A percentile compares a stretch with the other conserved stretches of the same genome.
Conservation (phyloP, 75 land plant genomes). For the Selaginella moellendorffii region DNA sequence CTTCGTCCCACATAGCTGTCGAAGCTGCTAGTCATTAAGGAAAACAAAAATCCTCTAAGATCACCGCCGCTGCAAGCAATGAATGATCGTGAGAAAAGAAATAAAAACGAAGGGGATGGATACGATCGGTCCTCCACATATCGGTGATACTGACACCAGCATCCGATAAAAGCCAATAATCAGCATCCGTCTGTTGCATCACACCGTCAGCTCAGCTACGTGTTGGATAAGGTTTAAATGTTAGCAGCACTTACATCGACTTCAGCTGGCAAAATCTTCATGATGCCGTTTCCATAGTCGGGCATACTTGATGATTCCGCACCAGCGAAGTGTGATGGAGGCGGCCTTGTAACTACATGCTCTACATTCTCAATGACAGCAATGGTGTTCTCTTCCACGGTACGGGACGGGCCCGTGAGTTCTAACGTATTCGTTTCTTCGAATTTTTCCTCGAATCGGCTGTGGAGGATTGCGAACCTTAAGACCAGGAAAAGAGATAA, state of each 20-base stretch:
- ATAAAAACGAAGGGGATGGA: no score
- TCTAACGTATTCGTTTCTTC: constrained; percentile 55
- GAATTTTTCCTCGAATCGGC: constrained; percentile 84
- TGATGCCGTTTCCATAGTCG: no score
- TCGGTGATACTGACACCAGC: constrained; percentile 65
- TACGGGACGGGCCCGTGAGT: no score
- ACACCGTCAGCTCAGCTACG: not conserved
- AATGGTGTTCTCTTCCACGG: no score
- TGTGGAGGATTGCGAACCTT: not conserved
- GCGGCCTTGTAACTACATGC: no score
- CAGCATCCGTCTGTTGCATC: constrained; percentile 50
- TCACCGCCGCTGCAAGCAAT: not conserved
- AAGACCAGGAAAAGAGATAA: not conserved
- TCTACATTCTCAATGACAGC: no score
- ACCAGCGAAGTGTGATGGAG: no score
- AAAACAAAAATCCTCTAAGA: not conserved
- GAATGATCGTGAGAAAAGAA: not conserved
- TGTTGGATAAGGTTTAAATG: not conserved
- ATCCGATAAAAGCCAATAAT: constrained; percentile 78
- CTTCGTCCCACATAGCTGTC: constrained; percentile 27
- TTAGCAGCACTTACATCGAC: constrained; percentile 31
- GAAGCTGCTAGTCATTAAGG: constrained; percentile 13
- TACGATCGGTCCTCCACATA: constrained; percentile 64
- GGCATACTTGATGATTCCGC: no score
- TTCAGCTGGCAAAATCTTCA: constrained; percentile 62